Evolutionary conservation across 495 filamentous ascomycete genomes (phyloP), one percentile per base, ranked within the genome.

Genomic region (Penicillium bialowiezense): DNA sequence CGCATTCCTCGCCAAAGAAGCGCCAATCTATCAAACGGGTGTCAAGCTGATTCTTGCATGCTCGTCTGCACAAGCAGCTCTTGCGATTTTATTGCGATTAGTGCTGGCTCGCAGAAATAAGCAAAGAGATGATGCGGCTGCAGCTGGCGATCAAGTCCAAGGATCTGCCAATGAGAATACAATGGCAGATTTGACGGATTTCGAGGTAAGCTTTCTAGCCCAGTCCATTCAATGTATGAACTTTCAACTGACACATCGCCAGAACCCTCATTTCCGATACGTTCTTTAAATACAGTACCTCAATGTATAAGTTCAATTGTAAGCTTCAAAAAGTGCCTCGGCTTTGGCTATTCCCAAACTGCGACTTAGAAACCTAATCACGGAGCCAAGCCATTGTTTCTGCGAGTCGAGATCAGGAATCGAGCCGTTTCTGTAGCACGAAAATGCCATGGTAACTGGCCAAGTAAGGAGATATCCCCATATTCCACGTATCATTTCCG

Each of bases 41-140:
- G 68, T 65, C 41, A 70, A 62, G 23, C 33, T 70, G 8, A 63
- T 67, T 18, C 35, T 70, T 15, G 52, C 63, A 14, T 70, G 65
- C 19, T 49, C 54, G 6, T 51, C 54, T 18, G 44, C 48, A 13
- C 58, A 61, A 23, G 38, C 42, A 5, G 44, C 20, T 3, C 29
- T 61, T n/a, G 55, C 58, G 9, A 20, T 62, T 19, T 37, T 33
- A 5, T 32, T 62, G 37, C 55, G 58, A 3, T 10, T 54, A 12
- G 17, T 62, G 24, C n/a, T 62, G 14, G 20, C 32, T 31, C 33
- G 37, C 26, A 45, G 55, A 12, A 62, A 62, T 20, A 62, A 53
- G 13, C 31, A 28, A 23, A 45, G 55, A 53, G 58, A 62, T 41
- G 51, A 38, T 5, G 33, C 40, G 2, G 34, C 45, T 19, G 38